Evolutionary conservation across 805 yeast genomes (phyloP), one percentile per base, ranked within the genome.

Genomic region (Starmerella bombicola): DNA sequence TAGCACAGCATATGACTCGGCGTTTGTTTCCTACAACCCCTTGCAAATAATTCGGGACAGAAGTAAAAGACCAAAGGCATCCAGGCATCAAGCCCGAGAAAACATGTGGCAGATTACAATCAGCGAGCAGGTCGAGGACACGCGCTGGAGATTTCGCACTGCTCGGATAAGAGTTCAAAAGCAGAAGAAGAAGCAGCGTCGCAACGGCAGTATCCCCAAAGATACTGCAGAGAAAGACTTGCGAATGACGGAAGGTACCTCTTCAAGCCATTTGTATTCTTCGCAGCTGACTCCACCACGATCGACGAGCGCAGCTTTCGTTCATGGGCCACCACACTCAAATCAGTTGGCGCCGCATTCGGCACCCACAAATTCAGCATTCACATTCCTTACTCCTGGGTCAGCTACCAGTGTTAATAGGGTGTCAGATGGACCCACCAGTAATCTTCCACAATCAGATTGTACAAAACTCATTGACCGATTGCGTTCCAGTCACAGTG

Each of bases 41-140:
- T 62, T 84, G 33, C 94, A 82, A 58, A 69, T 77, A n/a, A 73
- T 84, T 21, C 63, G 95, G 42, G 79, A 83, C 58, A 66, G 94
- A 43, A 67, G 66, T 49, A 25, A 34, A 9, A 43, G 52, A n/a
- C 41, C 42, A 17, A 18, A 24, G 35, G 10, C 33, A 23, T 18
- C 43, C 16, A n/a, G 18, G 20, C 25, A 25, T 5, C 30, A 23
- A 5, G 16, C 13, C 28, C 33, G 34, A 3, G 10, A 15, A 19
- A 23, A 10, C 31, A 33, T 48, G 31, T 48, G 52, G 52, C 41
- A 43, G 20, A 30, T 48, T 24, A 30, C 47, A 10, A 35, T 48
- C 13, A 32, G 37, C 25, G 52, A 48, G 43, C 42, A 30, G 26
- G 26, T 49, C 25, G 41, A 48, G 38, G 52, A 48, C 36, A 18